phyloP scores from a whole-genome alignment of 2,329 filamentous ascomycete species.

The Trichocomaceae sp. region DNA sequence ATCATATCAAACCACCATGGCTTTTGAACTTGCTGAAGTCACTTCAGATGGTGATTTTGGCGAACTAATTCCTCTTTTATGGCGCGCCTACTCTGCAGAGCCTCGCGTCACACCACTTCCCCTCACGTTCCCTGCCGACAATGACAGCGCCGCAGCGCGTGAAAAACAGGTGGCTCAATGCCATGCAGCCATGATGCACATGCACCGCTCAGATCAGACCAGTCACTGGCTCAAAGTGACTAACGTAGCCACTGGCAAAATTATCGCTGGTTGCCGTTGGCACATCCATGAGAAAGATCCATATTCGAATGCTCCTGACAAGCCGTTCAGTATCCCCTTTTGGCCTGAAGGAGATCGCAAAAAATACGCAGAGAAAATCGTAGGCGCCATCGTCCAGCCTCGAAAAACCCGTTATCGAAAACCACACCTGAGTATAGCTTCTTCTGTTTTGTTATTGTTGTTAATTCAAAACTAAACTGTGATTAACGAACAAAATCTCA shows the following conservation, averaged over 20 bases:
- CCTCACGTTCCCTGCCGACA: not conserved
- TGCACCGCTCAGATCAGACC: not conserved
- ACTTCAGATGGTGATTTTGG: not conserved
- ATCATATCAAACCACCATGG: not conserved
- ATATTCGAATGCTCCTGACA: not conserved
- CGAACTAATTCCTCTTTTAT: conserved; percentile 1
- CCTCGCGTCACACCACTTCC: not conserved
- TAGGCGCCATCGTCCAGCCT: not conserved
- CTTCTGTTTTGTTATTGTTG: not conserved
- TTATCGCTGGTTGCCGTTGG: not conserved
- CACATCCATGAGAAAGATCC: not conserved
- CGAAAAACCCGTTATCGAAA: not conserved
- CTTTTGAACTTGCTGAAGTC: not conserved
- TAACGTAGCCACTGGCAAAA: not conserved
- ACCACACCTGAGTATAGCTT: not conserved
- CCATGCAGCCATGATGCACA: not conserved
- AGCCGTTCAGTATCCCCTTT: not conserved
- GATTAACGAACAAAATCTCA: not conserved
- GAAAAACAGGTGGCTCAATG: not conserved
- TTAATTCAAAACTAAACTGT: not conserved
- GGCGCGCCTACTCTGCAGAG: not conserved
- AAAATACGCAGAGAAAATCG: not conserved
- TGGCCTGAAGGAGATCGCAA: not conserved
- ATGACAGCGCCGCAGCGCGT: not conserved
- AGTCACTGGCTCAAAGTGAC: conserved; percentile 2